A percentile compares a stretch with the other conserved stretches of the same genome.
Evolutionary conservation across 2,329 filamentous ascomycete genomes (phyloP).

Genomic region (Fusarium caatingaense): DNA sequence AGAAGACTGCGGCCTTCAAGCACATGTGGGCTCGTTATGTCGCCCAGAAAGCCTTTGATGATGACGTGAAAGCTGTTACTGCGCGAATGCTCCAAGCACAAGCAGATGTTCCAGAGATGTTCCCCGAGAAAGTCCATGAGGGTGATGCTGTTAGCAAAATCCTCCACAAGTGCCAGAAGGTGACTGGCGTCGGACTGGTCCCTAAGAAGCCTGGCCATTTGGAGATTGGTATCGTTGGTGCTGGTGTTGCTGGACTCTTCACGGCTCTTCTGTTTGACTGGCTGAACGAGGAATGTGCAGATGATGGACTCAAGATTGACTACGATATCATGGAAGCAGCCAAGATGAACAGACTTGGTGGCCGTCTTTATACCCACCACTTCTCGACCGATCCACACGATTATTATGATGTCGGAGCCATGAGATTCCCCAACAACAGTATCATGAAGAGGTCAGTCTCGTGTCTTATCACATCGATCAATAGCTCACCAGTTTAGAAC

Average conservation of each 20-base stretch:
- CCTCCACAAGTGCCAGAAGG: background rate
- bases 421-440: constrained; percentile 54
- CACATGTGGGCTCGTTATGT: constrained; percentile 4
- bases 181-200: background rate
- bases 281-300: constrained; percentile 4
- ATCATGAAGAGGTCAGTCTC: constrained; percentile 37
- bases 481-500: constrained; percentile 1
- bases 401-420: constrained; percentile 54
- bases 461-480: fast-evolving
- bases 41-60: background rate
- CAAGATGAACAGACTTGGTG: constrained; percentile 48
- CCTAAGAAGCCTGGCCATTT: background rate
- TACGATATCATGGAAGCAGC: constrained; percentile 54
- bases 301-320: constrained; percentile 41
- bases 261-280: constrained; percentile 17
- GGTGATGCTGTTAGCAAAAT: background rate
- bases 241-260: constrained; percentile 27
- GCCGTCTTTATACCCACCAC: constrained; percentile 51
- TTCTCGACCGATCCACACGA: constrained; percentile 41
- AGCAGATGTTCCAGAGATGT: background rate
- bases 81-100: background rate
- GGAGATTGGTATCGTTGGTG: constrained; percentile 12
- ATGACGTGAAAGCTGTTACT: background rate
- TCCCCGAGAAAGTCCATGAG: background rate
- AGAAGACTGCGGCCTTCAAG: background rate